Conservation (phyloP, 768 basidiomycete species). For the Boletus fagicola region DNA sequence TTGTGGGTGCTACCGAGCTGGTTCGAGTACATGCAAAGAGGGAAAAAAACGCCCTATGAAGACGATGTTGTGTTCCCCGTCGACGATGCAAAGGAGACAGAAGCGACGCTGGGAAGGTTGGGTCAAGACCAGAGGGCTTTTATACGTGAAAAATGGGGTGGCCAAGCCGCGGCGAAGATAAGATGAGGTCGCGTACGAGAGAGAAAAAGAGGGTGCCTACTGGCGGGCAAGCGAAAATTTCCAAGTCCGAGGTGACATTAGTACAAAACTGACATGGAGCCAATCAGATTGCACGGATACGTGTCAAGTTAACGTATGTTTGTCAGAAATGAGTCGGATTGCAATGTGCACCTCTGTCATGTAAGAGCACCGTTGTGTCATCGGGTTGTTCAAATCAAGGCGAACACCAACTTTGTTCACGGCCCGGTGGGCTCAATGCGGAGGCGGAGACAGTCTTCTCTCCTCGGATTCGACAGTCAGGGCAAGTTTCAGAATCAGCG, state of each 20-base stretch:
- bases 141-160: conserved; percentile 31
- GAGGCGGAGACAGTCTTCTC: background rate
- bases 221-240: conserved; percentile 5
- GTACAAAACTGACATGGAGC: conserved; percentile 5
- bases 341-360: background rate
- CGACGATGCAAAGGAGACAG: background rate
- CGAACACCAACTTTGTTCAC: background rate
- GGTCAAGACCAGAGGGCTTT: conserved; percentile 11
- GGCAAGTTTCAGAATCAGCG: background rate
- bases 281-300: conserved; percentile 9
- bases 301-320: background rate
- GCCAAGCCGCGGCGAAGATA: background rate
- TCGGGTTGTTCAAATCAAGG: background rate
- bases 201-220: conserved; percentile 16
- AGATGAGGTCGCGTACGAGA: conserved; percentile 3
- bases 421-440: background rate
- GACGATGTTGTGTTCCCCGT: conserved; percentile 5
- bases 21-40: conserved; percentile 92
- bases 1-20: conserved; percentile 88
- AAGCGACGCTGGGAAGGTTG: background rate
- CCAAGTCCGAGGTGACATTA: conserved; percentile 20
- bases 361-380: background rate
- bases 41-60: conserved; percentile 37
- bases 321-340: background rate
- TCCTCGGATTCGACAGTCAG: background rate